Evolutionary conservation across 495 filamentous ascomycete species (phyloP).

Genomic region (Penicillium atrosanguineum): DNA sequence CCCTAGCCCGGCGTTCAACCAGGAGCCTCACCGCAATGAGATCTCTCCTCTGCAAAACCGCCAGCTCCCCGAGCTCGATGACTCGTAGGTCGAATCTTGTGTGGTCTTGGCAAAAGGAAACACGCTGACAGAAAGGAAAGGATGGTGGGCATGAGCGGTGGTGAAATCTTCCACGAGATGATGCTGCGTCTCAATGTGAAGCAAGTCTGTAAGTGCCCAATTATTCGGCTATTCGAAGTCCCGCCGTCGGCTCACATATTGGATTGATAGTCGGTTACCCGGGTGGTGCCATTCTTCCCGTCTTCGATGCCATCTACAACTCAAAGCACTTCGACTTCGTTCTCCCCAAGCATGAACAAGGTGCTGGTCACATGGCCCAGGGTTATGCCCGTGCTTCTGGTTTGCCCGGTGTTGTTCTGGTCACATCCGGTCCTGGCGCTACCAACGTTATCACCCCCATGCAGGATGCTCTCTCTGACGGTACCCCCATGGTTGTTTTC

Average conservation of each 20-base stretch:
- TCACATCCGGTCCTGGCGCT: slow-evolving; percentile 64
- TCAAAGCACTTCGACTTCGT: slow-evolving; percentile 62
- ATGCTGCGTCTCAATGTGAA: slow-evolving; percentile 91
- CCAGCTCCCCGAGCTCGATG: slow-evolving; percentile 68
- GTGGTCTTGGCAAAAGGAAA: not conserved
- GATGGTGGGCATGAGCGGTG: slow-evolving; percentile 93
- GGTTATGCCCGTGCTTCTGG: slow-evolving; percentile 62
- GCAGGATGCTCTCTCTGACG: slow-evolving; percentile 62
- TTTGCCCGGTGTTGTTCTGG: slow-evolving; percentile 61
- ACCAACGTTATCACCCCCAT: slow-evolving; percentile 63
- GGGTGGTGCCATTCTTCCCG: slow-evolving; percentile 49
- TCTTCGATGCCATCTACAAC: slow-evolving; percentile 65
- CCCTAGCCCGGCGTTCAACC: slow-evolving; percentile 73
- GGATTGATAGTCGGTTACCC: slow-evolving; percentile 27
- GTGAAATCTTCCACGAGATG: slow-evolving; percentile 99
- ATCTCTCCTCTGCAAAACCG: slow-evolving; percentile 68
- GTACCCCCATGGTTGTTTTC: slow-evolving; percentile 63
- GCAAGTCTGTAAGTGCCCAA: slow-evolving; percentile 72
- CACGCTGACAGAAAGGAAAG: slow-evolving; percentile 34
- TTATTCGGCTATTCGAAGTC: not conserved
- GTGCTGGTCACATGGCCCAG: slow-evolving; percentile 65
- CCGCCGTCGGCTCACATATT: slow-evolving; percentile 3
- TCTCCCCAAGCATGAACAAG: slow-evolving; percentile 62
- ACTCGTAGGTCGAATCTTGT: slow-evolving; percentile 45
- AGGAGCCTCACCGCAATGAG: slow-evolving; percentile 56